A percentile compares a stretch with the other conserved stretches of the same genome.
phyloP scores from a whole-genome alignment of 495 filamentous ascomycete species.

The Hypomontagnella monticulosa region DNA sequence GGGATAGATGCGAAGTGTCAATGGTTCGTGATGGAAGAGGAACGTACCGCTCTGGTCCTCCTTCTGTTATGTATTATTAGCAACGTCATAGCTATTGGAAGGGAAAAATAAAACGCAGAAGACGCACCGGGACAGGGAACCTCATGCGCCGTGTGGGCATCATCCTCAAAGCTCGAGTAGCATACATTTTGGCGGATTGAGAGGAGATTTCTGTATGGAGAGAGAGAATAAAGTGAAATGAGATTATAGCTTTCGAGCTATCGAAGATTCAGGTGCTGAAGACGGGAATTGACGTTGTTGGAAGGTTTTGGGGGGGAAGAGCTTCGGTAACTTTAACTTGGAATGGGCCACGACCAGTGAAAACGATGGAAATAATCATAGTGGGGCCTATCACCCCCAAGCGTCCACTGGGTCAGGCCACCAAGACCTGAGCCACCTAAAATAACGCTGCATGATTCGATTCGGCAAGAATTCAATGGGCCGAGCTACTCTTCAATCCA shows the following conservation, averaged over 20 bases:
- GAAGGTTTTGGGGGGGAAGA: slow-evolving; percentile 31
- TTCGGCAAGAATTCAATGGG: slow-evolving; percentile 37
- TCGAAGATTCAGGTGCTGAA: neutral
- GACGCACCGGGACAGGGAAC: slow-evolving; percentile 82
- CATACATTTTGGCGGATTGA: slow-evolving; percentile 67
- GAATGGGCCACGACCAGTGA: slow-evolving; percentile 36
- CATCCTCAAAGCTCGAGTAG: slow-evolving; percentile 65
- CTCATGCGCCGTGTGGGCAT: slow-evolving; percentile 72
- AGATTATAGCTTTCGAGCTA: neutral
- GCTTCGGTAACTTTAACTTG: slow-evolving; percentile 32
- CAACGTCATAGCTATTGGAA: slow-evolving; percentile 41
- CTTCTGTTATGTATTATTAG: slow-evolving; percentile 64
- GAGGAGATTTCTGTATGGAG: slow-evolving; percentile 38
- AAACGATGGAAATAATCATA: slow-evolving; percentile 38
- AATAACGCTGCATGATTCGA: slow-evolving; percentile 44
- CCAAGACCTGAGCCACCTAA: slow-evolving; percentile 40
- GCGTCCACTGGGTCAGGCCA: slow-evolving; percentile 42
- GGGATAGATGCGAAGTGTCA: slow-evolving; percentile 24
- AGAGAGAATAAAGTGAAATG: slow-evolving; percentile 1
- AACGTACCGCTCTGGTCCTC: slow-evolving; percentile 84
- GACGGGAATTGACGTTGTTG: slow-evolving; percentile 15
- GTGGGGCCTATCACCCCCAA: slow-evolving; percentile 33
- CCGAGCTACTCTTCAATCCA: slow-evolving; percentile 29
- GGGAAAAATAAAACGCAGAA: neutral
- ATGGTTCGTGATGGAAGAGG: slow-evolving; percentile 42